Evolutionary conservation across 352 stramenopile species (phyloP), one percentile per base, ranked within the genome.

Genomic region (Phytophthora ramorum): DNA sequence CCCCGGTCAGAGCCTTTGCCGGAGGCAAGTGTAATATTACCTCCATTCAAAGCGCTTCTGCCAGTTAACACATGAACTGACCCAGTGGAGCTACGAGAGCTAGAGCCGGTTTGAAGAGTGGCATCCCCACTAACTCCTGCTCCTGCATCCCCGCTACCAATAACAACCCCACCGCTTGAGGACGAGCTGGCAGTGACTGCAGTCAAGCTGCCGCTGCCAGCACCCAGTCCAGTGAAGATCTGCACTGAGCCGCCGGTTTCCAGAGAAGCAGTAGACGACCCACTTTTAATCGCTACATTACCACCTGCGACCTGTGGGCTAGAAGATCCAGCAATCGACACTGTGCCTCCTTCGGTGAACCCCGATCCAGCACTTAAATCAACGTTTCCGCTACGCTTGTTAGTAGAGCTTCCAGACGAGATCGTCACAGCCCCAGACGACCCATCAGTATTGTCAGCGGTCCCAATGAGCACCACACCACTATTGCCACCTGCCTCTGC

Each of bases 81-180:
- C 34, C 63, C 69, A 52, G 58, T 63, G 17, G 63, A 65, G 16
- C 43, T 40, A 43, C 43, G 58, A 58, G 47, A 34, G 17, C 66
- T 79, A 7, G 71, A 63, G 54, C 71, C 71, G 22, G 66, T 70
- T 55, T 67, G 56, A 48, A 76, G 19, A 61, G 44, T 59, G 19
- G 73, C 7, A 63, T 68, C 54, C 4, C 69, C 69, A 61, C 63
- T 72, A 60, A 16, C 34, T 51, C 69, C 69, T 12, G 43, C 52
- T 13, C 48, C 63, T 40, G 69, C 59, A 37, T 63, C 44, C 8
- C 65, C 69, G 49, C 69, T 73, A 22, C 58, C 69, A 65, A 65
- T n/a, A 40, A 62, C 9, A 35, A 66, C 59, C 16, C n/a, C 37
- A 13, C 69, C 66, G 45, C 64, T 77, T 9, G 44, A 63, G 22